These are phyloP conservation scores for Candolleomyces efflorescens DNA, from an alignment of 768 basidiomycete species.

Conservation along the genomic window DNA sequence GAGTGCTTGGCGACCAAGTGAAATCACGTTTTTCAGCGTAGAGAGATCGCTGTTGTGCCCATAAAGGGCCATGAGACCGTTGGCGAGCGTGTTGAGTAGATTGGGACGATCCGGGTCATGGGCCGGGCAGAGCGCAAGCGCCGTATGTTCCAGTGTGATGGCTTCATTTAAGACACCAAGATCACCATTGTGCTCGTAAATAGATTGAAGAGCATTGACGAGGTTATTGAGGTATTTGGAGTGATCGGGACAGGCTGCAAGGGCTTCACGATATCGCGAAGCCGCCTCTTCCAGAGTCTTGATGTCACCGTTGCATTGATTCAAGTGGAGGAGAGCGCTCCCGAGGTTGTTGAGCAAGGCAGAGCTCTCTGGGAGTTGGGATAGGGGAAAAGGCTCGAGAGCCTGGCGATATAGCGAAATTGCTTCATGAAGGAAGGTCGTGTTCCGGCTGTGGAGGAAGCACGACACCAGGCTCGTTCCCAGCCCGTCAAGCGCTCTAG, in stretches of 20 bases:
- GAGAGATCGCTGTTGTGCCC: no score
- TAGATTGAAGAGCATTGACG: conserved; percentile 9
- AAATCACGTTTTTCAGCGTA: no score
- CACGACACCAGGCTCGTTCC: not conserved
- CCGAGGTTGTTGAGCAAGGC: not conserved
- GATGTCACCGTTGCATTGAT: not conserved
- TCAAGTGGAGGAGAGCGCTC: not conserved
- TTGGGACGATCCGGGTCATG: no score
- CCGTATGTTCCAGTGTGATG: no score
- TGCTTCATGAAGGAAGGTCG: not conserved
- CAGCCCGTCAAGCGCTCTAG: not conserved
- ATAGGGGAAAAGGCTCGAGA: not conserved
- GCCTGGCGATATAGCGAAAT: no score
- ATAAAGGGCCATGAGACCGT: no score
- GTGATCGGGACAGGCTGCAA: conserved; percentile 7
- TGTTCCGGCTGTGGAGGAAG: not conserved
- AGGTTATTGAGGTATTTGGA: conserved; percentile 5
- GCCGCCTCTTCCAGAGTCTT: conserved; percentile 11
- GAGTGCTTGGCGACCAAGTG: no score
- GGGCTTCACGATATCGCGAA: conserved; percentile 5
- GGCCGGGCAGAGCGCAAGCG: no score
- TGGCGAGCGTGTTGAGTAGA: no score
- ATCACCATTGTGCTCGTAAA: conserved; percentile 10
- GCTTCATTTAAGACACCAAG: no score
- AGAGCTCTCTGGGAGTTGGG: not conserved